Evolutionary conservation across 1,284 basidiomycete species (phyloP), one percentile per base, ranked within the genome.

Genomic region (Tylopilus sp.): DNA sequence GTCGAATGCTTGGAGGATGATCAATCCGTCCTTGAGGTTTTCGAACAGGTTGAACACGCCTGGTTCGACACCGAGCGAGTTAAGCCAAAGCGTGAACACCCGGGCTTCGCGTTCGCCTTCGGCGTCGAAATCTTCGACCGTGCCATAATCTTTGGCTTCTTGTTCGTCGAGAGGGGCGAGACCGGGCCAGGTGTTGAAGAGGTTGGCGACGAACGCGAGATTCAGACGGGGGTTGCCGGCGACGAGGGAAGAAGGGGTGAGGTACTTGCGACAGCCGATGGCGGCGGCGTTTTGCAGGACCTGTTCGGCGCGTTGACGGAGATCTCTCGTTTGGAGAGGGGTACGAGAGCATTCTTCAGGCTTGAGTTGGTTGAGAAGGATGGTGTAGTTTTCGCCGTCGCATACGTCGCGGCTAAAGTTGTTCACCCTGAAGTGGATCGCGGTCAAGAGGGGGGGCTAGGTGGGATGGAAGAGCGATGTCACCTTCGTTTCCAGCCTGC

Each of bases 21-120:
- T 69, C 44, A 92, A 73, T 1, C 96, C 96, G 66, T 97, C 92
- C 67, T 89, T 92, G 63, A 99, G 71, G 68, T 98, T 91, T 74
- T 98, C 92, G 66, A 98, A 98, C 54, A 99, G 72, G 74, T 97
- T 95, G 79, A 92, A 95, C 10, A 99, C 94, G 48, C 86, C 87
- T 0, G 96, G 96, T 46, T 99, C 93, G 53, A 98, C 96, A 55
- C 92, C 92, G 46, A 99, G 80, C 33, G 89, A 92, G 77, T 99
- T 99, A 58, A 99, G 80, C 96, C 96, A 99, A 23, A 99, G 82
- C 0, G 91, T 99, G 66, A 99, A 99, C 29, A 96, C 96, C 37
- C 96, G 84, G 5, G 96, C 96, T 70, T 99, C 96, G 47, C 96
- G 84, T 71, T 99, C 96, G 54, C 96, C 96, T 70, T 99, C 96